phyloP scores from a whole-genome alignment of 1,284 basidiomycete genomes.

The Apiotrichum brassicae region DNA sequence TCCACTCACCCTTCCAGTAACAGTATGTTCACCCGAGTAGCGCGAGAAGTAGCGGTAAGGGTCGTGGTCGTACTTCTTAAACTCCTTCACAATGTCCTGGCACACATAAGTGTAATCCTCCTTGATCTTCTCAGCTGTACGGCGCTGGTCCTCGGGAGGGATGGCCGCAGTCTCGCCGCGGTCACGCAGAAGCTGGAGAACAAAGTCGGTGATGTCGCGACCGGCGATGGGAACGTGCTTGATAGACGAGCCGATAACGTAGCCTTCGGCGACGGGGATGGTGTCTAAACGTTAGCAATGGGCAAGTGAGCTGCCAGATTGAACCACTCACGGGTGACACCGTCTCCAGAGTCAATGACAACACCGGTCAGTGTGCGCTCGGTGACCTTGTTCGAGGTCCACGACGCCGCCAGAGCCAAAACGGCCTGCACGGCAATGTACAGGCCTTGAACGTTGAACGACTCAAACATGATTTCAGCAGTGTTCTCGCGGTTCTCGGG shows the following conservation, averaged over 20 bases:
- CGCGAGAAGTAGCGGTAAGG: conserved; percentile 95
- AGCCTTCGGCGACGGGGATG: conserved; percentile 70
- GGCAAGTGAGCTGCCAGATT: not conserved
- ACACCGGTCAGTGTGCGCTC: conserved; percentile 95
- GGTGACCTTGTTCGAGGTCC: conserved; percentile 87
- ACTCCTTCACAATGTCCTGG: conserved; percentile 98
- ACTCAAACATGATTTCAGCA: conserved; percentile 99
- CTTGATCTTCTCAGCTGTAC: conserved; percentile 90
- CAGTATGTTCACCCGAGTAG: conserved; percentile 86
- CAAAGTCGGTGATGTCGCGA: conserved; percentile 94
- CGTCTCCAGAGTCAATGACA: conserved; percentile 97
- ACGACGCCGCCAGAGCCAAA: conserved; percentile 95
- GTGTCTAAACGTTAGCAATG: conserved; percentile 35
- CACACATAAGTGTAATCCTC: conserved; percentile 99
- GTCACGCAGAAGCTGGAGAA: conserved; percentile 92
- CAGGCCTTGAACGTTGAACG: conserved; percentile 83
- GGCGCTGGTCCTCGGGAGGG: conserved; percentile 93
- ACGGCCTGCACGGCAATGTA: conserved; percentile 99
- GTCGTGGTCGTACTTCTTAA: conserved; percentile 94
- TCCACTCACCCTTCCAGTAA: conserved; percentile 75
- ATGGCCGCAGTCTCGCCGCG: conserved; percentile 84
- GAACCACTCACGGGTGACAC: conserved; percentile 68
- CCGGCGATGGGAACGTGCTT: conserved; percentile 99
- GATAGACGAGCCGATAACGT: conserved; percentile 98
- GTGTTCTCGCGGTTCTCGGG: conserved; percentile 99